Conservation (phyloP, 2,329 filamentous ascomycete species). For the Xylaria sp. region DNA sequence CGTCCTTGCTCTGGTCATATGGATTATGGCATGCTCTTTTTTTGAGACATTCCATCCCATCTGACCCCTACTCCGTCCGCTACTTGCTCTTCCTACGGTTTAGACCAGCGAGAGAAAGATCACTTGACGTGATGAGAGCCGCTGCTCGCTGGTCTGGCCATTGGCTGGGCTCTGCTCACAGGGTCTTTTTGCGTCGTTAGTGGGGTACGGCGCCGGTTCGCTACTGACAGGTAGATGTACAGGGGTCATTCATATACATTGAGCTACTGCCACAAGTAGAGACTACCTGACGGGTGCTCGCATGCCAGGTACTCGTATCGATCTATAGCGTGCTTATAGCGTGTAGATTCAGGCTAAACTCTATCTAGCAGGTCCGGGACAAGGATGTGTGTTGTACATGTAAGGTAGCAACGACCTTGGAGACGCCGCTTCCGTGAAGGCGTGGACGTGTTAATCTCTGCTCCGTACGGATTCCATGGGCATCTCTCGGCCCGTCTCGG, state of each 20-base stretch:
- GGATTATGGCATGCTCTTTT: not conserved
- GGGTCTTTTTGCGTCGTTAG: not conserved
- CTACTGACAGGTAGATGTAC: not conserved
- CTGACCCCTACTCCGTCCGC: not conserved
- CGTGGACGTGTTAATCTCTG: too few species aligned
- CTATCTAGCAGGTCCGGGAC: not conserved
- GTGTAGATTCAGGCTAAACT: not conserved
- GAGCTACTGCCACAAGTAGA: not conserved
- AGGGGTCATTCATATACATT: not conserved
- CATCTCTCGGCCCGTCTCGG: not conserved
- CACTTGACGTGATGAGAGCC: not conserved
- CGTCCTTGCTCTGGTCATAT: not conserved
- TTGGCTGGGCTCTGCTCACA: not conserved
- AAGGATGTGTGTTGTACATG: not conserved
- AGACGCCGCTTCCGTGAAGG: too few species aligned
- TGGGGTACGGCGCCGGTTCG: not conserved
- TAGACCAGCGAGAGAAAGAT: not conserved
- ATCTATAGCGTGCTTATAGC: not conserved
- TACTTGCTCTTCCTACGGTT: not conserved
- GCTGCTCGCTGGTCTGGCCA: not conserved
- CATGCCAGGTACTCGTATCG: not conserved
- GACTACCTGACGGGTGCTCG: not conserved
- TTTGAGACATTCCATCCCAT: constrained; percentile 1
- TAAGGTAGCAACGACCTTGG: not conserved
- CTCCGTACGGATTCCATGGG: not conserved